These are phyloP conservation scores for Steccherinum ochraceum DNA, from an alignment of 768 basidiomycete genomes.

Conservation along the genomic window DNA sequence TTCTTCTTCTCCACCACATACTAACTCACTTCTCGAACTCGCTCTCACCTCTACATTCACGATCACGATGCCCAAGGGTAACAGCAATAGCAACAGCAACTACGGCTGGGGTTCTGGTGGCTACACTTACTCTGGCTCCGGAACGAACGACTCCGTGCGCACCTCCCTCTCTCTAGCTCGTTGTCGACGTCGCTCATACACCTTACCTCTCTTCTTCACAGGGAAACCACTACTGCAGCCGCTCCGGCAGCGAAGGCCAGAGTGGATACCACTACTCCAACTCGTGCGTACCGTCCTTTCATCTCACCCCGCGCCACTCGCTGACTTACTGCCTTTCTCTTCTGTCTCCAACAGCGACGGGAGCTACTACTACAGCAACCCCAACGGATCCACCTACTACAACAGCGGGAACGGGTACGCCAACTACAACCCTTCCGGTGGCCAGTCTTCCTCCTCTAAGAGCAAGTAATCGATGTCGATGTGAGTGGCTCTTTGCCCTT, in stretches of 20 bases:
- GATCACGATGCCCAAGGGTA: slow-evolving; percentile 10
- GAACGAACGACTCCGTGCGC: slow-evolving; percentile 48
- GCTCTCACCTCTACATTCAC: too few species aligned
- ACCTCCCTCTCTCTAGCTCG: neutral
- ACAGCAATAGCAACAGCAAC: slow-evolving; percentile 11
- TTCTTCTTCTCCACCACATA: too few species aligned
- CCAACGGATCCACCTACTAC: slow-evolving; percentile 56
- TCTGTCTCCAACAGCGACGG: slow-evolving; percentile 32
- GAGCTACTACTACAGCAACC: slow-evolving; percentile 59
- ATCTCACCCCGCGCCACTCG: too few species aligned
- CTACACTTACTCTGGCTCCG: slow-evolving; percentile 17
- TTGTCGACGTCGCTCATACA: neutral
- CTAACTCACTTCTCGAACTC: too few species aligned
- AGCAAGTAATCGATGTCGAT: too few species aligned
- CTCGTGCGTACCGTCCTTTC: slow-evolving; percentile 29
- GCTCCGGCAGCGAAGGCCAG: slow-evolving; percentile 36
- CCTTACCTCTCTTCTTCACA: slow-evolving; percentile 17
- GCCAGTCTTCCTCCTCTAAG: slow-evolving; percentile 18
- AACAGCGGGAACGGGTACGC: slow-evolving; percentile 41
- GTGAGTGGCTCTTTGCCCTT: too few species aligned
- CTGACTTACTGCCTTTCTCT: neutral
- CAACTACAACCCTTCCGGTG: slow-evolving; percentile 39
- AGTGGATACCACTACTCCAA: slow-evolving; percentile 61
- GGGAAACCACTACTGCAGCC: slow-evolving; percentile 60
- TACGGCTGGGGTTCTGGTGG: slow-evolving; percentile 7